These are phyloP conservation scores for Thermomucor indicae-seudaticae DNA, from an alignment of 371 early-diverging fungal species.

Conservation along the genomic window DNA sequence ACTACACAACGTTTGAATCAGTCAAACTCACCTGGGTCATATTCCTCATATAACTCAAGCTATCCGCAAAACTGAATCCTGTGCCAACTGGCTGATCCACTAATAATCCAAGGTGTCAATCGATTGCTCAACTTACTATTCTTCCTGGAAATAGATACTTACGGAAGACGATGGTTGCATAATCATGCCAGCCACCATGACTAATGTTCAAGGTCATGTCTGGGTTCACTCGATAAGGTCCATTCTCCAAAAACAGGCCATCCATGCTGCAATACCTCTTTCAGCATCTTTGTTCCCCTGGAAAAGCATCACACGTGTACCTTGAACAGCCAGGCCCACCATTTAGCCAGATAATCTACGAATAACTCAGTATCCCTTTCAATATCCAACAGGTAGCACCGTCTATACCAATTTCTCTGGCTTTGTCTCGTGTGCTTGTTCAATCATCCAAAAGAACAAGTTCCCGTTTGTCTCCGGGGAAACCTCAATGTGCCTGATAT, in stretches of 20 bases:
- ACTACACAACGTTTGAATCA: not conserved
- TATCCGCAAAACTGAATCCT: slow-evolving; percentile 64
- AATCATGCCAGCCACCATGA: slow-evolving; percentile 66
- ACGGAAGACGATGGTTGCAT: slow-evolving; percentile 72
- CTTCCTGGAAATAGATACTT: slow-evolving; percentile 5
- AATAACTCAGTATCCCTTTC: slow-evolving; percentile 1
- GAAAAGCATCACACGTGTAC: slow-evolving; percentile 3
- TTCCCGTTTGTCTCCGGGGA: slow-evolving; percentile 34
- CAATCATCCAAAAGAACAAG: slow-evolving; percentile 57
- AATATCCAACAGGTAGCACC: not conserved
- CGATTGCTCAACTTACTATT: not conserved
- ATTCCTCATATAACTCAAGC: slow-evolving; percentile 31
- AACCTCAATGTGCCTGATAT: slow-evolving; percentile 42
- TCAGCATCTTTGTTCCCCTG: no score
- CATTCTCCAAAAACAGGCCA: slow-evolving; percentile 83
- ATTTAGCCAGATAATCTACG: slow-evolving; percentile 84
- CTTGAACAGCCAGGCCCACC: slow-evolving; percentile 63
- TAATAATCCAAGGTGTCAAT: slow-evolving; percentile 8
- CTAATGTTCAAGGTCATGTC: slow-evolving; percentile 47
- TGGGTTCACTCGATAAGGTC: slow-evolving; percentile 61
- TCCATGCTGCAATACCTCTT: slow-evolving; percentile 57
- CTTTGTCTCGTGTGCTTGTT: slow-evolving; percentile 24
- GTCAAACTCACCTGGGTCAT: slow-evolving; percentile 31
- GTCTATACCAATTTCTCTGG: slow-evolving; percentile 28
- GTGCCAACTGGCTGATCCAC: slow-evolving; percentile 90